Base-by-base conservation (phyloP, 2,329 filamentous ascomycete species). In the Ophiognomonia clavigignenti-juglandacearum region DNA sequence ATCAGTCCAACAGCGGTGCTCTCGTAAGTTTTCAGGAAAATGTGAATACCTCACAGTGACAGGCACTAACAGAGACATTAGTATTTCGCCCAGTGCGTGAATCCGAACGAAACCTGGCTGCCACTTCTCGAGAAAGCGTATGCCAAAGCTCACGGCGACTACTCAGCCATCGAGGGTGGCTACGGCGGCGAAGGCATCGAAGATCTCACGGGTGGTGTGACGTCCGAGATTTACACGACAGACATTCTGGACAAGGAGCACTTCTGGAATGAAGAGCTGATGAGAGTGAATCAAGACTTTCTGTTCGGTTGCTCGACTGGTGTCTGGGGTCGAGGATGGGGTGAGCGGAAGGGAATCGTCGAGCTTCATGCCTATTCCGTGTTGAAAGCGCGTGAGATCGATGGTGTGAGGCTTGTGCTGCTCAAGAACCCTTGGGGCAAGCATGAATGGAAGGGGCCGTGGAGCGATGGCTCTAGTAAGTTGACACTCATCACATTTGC, bases 221-320 rank as follows among this genome's bases (percentile, higher is more conserved):
- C 83, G 0, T 83, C 81, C 0, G 80, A 86, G 58, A 65, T 89
- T 10, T 75, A 85, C 37, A 78, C 81, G 2, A 79, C 80, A 1
- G 84, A 88, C 56, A 86, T 90, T 29, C 73, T 89, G 4, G 83
- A 93, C 59, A 85, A 85, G 49, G 83, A 95, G 42, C 77, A 80
- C 19, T 95, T 95, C 61, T 95, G 89, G 90, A 79, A 76, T 1
- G 82, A 92, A 31, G 86, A 93, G 61, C 75, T 95, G 20, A 79
- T 83, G 64, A 82, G 85, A 53, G 87, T 90, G 48, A 93, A 95
- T 61, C 69, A 88, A 45, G 83, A 88, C 42, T 95, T 93, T 57
- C 67, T 88, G 7, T 88, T 88, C 56, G 83, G 84, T n/a, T 86
- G 83, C 57, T 78, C 74, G 0, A 80, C 78, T 0, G 84, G 83